phyloP scores from a whole-genome alignment of 345 rosid genomes.

The Nephelium lappaceum region DNA sequence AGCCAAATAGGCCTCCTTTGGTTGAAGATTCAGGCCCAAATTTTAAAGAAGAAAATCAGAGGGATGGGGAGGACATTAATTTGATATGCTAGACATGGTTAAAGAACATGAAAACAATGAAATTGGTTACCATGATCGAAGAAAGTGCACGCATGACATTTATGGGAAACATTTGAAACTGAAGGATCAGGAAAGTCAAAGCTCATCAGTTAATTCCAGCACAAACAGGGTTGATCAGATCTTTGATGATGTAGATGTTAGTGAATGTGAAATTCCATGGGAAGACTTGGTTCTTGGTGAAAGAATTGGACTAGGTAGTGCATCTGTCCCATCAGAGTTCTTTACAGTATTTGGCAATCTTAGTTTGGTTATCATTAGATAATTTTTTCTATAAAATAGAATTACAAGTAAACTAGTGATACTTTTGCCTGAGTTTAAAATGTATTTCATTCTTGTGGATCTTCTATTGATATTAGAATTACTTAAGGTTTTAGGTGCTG shows the following conservation, averaged over 20 bases:
- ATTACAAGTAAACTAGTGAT: background rate
- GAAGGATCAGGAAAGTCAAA: constrained; percentile 70
- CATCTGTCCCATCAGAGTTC: constrained; percentile 15
- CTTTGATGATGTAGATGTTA: constrained; percentile 90
- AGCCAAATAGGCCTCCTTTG: constrained; percentile 31
- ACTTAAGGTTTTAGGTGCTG: background rate
- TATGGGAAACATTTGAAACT: constrained; percentile 49
- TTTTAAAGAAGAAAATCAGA: constrained; percentile 39
- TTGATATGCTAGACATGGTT: constrained; percentile 24
- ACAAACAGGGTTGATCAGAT: constrained; percentile 59
- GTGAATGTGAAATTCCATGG: constrained; percentile 98
- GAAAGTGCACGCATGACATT: constrained; percentile 58
- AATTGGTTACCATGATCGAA: constrained; percentile 47
- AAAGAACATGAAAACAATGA: constrained; percentile 47
- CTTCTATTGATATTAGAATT: background rate
- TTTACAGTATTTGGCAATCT: constrained; percentile 12
- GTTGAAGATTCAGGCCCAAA: constrained; percentile 40
- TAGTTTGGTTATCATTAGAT: background rate
- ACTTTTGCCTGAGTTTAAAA: background rate
- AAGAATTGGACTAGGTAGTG: constrained; percentile 97
- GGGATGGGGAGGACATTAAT: constrained; percentile 40
- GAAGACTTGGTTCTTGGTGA: constrained; percentile 93
- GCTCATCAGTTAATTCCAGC: constrained; percentile 60
- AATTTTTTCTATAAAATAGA: background rate
- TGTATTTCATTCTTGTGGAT: background rate